Evolutionary conservation across 2,329 filamentous ascomycete species (phyloP).

Genomic region (Colletotrichum sidae): DNA sequence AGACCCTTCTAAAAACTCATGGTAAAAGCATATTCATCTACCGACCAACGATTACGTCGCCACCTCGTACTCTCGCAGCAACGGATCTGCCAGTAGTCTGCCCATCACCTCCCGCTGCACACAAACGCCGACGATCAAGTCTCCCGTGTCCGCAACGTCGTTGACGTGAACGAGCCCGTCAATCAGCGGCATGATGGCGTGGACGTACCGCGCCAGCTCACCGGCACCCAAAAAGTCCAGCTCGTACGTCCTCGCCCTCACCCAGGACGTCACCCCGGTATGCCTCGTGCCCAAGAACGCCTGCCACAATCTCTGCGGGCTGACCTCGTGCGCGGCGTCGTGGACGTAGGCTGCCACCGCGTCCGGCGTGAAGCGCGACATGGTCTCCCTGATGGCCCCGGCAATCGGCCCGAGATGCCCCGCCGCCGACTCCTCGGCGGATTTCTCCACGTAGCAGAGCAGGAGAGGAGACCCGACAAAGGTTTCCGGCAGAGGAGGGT

Average conservation of each 20-base stretch:
- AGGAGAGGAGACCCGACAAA: constrained; percentile 60
- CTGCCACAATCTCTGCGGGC: constrained; percentile 61
- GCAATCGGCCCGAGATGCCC: constrained; percentile 41
- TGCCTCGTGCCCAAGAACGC: constrained; percentile 56
- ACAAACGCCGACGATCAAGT: constrained; percentile 49
- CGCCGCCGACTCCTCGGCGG: neutral
- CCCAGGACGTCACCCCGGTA: constrained; percentile 58
- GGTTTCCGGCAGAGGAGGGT: constrained; percentile 51
- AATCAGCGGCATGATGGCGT: constrained; percentile 53
- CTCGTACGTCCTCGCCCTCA: constrained; percentile 50
- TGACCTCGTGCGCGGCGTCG: constrained; percentile 54
- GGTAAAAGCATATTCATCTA: too few species aligned
- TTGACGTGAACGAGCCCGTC: constrained; percentile 57
- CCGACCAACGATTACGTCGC: neutral
- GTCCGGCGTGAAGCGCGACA: constrained; percentile 50
- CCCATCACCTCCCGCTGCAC: constrained; percentile 45
- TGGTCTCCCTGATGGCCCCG: constrained; percentile 47
- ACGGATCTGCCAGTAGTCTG: constrained; percentile 43
- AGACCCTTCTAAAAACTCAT: too few species aligned
- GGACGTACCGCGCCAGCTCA: constrained; percentile 49
- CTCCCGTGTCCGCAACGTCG: constrained; percentile 47
- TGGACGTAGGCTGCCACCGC: constrained; percentile 54
- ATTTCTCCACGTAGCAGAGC: constrained; percentile 48
- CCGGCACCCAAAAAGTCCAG: constrained; percentile 51
- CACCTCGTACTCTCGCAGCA: constrained; percentile 29